Base-by-base conservation (phyloP, 441 rosid species). In the Erysimum pusillum region DNA sequence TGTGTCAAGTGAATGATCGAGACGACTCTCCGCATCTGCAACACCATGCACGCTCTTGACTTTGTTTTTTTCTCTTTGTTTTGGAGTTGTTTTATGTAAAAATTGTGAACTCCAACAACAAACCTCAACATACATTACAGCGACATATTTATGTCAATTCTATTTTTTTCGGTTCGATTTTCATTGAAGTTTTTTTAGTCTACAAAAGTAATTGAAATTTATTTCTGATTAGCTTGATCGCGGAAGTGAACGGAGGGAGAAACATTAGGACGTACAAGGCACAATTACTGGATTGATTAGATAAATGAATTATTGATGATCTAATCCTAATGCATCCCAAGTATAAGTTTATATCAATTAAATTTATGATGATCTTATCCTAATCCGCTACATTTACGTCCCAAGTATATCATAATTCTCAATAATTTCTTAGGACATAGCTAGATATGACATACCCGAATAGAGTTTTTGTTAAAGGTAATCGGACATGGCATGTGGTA, bases 11-110 rank as follows among this genome's bases (percentile, higher is more conserved):
- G 28, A 42, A 11, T 41, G 64, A 56, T 69, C 9, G 32, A 56
- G 64, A 57, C 42, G 32, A 57, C 64, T 28, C 56, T 69, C 54
- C 17, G 41, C 73, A 54, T 36, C 59, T 36, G n/a, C 62, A 39
- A n/a, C 73, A 68, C 32, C 20, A 44, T 42, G 73, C 54, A 56
- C 31, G 42, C 59, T 65, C 34, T 22, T 22, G 3, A 64, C 13
- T 48, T 42, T 2, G 7, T 39, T 41, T 9, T 61, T 0, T 62
- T 41, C 7, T 15, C 3, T 53, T 52, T 54, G 35, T 49, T 48
- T 52, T 51, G 61, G 42, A 34, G 2, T 56, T 32, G 6, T 12
- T 60, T n/a, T 60, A 5, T 17, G 11, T 31, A 13, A 3, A 56
- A 32, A 34, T 32, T 34, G 22, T 57, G 22, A 32, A n/a, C 5